Evolutionary conservation across 805 yeast genomes (phyloP).

Genomic region (Candida ortonii): DNA sequence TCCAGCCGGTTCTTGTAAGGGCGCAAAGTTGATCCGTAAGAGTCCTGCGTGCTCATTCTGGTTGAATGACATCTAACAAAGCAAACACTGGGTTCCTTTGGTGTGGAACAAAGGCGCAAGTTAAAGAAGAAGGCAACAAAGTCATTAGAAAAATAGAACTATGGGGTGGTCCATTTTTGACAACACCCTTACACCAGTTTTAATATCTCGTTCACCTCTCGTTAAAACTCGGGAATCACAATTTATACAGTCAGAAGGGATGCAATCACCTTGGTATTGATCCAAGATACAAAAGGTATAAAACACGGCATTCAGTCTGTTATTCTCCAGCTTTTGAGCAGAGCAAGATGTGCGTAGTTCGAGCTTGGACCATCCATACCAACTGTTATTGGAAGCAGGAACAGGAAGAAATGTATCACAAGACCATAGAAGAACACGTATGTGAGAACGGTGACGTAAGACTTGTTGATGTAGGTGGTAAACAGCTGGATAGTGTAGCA

Average conservation of each 20-base stretch:
- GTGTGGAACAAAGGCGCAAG: too few relatives aligned
- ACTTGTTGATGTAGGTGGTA: conserved; percentile 22
- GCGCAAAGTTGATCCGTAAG: conserved; percentile 27
- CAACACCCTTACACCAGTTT: too few relatives aligned
- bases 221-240: too few relatives aligned
- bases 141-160: too few relatives aligned
- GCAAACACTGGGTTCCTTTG: too few relatives aligned
- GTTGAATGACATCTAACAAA: too few relatives aligned
- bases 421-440: conserved; percentile 47
- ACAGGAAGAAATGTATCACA: conserved; percentile 56
- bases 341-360: conserved; percentile 48
- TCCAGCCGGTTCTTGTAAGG: conserved; percentile 33
- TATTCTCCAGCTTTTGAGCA: conserved; percentile 56
- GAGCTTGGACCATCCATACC: conserved; percentile 68
- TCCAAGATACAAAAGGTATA: too few relatives aligned
- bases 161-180: too few relatives aligned
- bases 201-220: too few relatives aligned
- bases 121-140: too few relatives aligned
- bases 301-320: conserved; percentile 8
- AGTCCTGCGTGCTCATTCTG: conserved; percentile 24
- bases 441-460: conserved; percentile 28
- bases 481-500: conserved; percentile 54
- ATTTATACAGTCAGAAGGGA: too few relatives aligned
- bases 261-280: too few relatives aligned
- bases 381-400: conserved; percentile 66